Evolutionary conservation across 2,329 filamentous ascomycete genomes (phyloP), one percentile per base, ranked within the genome.

Genomic region (Botryotinia convoluta): DNA sequence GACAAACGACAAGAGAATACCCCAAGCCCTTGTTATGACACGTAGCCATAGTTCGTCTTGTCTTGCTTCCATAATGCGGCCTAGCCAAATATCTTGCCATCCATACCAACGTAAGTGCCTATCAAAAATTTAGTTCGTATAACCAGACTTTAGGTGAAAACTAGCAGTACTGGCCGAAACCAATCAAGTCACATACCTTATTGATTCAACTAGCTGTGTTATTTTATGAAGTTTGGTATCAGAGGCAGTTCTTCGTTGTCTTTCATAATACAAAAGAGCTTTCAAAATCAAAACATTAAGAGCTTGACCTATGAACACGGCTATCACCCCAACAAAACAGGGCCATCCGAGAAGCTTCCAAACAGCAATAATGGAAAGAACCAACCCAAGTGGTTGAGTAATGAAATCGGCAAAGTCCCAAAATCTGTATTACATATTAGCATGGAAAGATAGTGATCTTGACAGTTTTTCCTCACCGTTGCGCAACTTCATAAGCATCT

Each of bases 341-440:
- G 94, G 88, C 84, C 92, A 94, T 0, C 94, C 94, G 69, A 97
- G 89, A 70, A 97, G 87, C 74, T 88, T 86, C 89, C 92, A 94
- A 12, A 95, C 90, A 9, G 97, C 86, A 20, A 90, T 83, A 20
- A 93, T 87, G 0, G 93, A 92, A 6, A 97, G 84, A 2, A 94
- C 79, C n/a, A 95, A 87, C 74, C 92, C 92, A 26, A 96, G 82
- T 0, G 94, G 94, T 75, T 92, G 93, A 4, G 91, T 91, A 59
- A 97, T 84, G 2, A 97, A 84, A n/a, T 86, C 85, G 2, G 92
- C 87, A 70, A 96, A 92, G 74, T 97, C 94, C 94, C 94, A 97
- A 78, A 97, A 96, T 61, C 92, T 79, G 32, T 32, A 60, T 9
- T 18, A 16, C 0, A 39, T 48, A 44, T 75, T 65, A 74, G 69